Conservation (phyloP, 1,284 basidiomycete genomes). For the Takashimella koratensis region DNA sequence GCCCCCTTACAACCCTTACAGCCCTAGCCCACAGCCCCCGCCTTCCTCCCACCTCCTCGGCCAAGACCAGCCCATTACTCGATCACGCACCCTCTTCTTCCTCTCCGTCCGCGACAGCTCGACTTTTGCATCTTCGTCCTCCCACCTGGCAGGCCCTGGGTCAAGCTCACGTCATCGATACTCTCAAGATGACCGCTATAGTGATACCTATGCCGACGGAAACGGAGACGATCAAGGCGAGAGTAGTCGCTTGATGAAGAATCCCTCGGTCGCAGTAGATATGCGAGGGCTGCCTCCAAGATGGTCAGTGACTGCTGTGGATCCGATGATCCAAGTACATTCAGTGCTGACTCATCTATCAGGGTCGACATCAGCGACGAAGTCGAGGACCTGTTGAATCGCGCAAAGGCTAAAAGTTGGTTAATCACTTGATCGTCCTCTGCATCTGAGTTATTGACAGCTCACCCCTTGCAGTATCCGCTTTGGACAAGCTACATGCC, state of each 20-base stretch:
- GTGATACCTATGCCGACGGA: not conserved
- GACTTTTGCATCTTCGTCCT: conserved; percentile 54
- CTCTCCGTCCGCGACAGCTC: conserved; percentile 88
- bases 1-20: not conserved
- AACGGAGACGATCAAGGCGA: conserved; percentile 60
- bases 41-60: no score
- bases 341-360: conserved; percentile 23
- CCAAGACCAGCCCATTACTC: conserved; percentile 53
- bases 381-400: conserved; percentile 71
- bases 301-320: conserved; percentile 55
- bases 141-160: no score
- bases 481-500: conserved; percentile 88
- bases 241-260: conserved; percentile 63
- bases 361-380: conserved; percentile 91
- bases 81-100: conserved; percentile 89
- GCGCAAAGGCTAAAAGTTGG: conserved; percentile 74
- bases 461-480: conserved; percentile 56
- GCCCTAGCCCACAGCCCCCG: not conserved
- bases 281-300: conserved; percentile 60
- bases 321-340: not conserved
- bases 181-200: conserved; percentile 21
- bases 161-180: no score
- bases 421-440: no score
- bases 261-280: conserved; percentile 52
- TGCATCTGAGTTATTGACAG: not conserved